Base-by-base conservation (phyloP, 352 stramenopile species). In the Globisporangium paroecandrum region DNA sequence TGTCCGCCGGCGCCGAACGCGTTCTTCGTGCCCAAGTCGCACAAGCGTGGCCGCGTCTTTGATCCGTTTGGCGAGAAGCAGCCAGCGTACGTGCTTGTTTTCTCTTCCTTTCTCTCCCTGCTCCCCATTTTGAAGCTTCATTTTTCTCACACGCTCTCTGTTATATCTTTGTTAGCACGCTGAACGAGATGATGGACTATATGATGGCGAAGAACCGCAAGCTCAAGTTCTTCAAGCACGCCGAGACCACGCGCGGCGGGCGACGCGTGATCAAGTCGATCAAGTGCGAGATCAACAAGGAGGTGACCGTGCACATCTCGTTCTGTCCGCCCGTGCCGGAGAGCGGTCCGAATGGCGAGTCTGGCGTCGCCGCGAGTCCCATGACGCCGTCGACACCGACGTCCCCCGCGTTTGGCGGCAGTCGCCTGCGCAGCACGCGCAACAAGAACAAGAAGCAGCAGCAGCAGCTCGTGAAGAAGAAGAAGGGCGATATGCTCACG, bases 181-280 rank as follows among this genome's bases (percentile, higher is more conserved):
- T 95, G 51, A 92, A 91, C 57, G 85, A 95, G 63, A 95, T 95
- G 87, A 94, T 95, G 87, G 87, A 95, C 69, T 95, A 82, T 66
- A 89, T 95, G 79, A 93, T 93, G 82, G 82, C 81, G 62, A 92
- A 91, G 65, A 95, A 93, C 66, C 85, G 85, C 65, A 93, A 93
- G 63, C 83, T 93, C 74, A 94, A 94, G 74, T 95, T 95, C 62
- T 94, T 90, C 70, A 95, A 95, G 70, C 87, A 94, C 53, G 79
- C 83, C 10, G 87, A 95, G 73, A 95, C 87, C 15, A 95, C 87
- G 36, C 81, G 87, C 27, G 87, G 87, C 24, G 87, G 87, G 13
- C 85, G 87, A n/a, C 86, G 86, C 69, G 87, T 95, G 41, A 95
- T 95, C 74, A 89, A 88, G 64, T 88, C 85, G 34, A 90, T 95